phyloP scores from a whole-genome alignment of 2,329 filamentous ascomycete genomes.

The Clathrospora elynae region DNA sequence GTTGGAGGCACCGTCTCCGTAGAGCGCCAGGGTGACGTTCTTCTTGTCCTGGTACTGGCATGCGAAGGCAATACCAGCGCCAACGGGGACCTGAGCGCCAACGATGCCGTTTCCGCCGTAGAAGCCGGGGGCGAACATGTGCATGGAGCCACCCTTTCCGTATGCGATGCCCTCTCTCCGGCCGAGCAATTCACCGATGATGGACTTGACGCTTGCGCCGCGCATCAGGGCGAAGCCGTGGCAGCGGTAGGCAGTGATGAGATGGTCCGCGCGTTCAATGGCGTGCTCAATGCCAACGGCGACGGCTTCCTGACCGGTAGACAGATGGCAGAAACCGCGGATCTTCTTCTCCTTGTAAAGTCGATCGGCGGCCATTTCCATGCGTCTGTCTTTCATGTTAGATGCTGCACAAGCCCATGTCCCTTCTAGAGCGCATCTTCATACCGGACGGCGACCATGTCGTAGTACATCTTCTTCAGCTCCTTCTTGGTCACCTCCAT shows the following conservation, averaged over 20 bases:
- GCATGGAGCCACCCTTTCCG: constrained; percentile 99
- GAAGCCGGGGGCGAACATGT: constrained; percentile 99
- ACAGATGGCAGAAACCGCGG: constrained; percentile 98
- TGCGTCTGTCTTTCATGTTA: constrained; percentile 68
- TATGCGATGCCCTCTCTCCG: constrained; percentile 96
- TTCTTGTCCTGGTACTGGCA: constrained; percentile 91
- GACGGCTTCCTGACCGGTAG: constrained; percentile 96
- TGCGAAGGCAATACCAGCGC: constrained; percentile 93
- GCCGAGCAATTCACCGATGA: constrained; percentile 60
- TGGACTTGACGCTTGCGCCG: constrained; percentile 66
- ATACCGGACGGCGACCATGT: constrained; percentile 95
- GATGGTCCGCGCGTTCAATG: constrained; percentile 85
- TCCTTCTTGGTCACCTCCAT: constrained; percentile 95
- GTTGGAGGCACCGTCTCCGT: constrained; percentile 98
- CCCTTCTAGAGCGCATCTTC: constrained; percentile 34
- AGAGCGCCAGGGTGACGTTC: constrained; percentile 85
- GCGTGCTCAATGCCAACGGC: constrained; percentile 96
- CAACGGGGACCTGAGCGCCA: constrained; percentile 96
- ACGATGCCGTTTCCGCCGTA: constrained; percentile 99
- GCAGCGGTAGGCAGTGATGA: constrained; percentile 98
- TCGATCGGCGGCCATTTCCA: constrained; percentile 99
- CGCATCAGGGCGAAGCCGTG: constrained; percentile 99
- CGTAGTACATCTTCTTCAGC: constrained; percentile 98
- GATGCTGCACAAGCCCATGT: constrained; percentile 5
- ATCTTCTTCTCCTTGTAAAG: constrained; percentile 99